Conservation (phyloP, 495 filamentous ascomycete genomes). For the Jackrogersella multiformis region DNA sequence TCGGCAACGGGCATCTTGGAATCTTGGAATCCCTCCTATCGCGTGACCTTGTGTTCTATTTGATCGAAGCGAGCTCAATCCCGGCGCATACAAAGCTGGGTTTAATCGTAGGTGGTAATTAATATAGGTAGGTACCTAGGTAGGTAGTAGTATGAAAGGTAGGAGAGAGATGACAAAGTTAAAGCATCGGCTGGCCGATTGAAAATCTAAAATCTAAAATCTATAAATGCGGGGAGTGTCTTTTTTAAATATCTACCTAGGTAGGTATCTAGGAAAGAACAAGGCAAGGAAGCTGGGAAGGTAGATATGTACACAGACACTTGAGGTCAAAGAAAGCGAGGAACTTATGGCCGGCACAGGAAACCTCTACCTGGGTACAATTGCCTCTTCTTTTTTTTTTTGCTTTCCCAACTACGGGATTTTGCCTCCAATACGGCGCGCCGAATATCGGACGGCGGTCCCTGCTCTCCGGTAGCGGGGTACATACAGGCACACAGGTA, state of each 20-base stretch:
- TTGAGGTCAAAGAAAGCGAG: constrained; percentile 22
- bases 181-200: constrained; percentile 11
- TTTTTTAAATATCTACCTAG: constrained; percentile 29
- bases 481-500: constrained; percentile 34
- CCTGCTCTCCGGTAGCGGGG: constrained; percentile 42
- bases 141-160: background rate
- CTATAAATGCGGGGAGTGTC: constrained; percentile 38
- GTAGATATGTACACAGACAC: background rate
- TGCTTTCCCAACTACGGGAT: background rate
- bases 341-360: constrained; percentile 25
- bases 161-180: background rate
- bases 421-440: constrained; percentile 22
- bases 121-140: background rate
- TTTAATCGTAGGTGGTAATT: background rate
- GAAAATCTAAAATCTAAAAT: too few relatives aligned
- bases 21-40: constrained; percentile 18
- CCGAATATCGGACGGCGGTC: constrained; percentile 38
- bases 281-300: background rate
- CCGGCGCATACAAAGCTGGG: background rate
- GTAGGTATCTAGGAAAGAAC: too few relatives aligned
- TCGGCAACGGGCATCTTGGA: constrained; percentile 81
- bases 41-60: constrained; percentile 1
- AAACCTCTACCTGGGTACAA: constrained; percentile 25
- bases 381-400: background rate
- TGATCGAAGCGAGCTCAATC: constrained; percentile 1